Conservation (phyloP, 73 alveolate genomes). For the Paramecium bursaria region DNA sequence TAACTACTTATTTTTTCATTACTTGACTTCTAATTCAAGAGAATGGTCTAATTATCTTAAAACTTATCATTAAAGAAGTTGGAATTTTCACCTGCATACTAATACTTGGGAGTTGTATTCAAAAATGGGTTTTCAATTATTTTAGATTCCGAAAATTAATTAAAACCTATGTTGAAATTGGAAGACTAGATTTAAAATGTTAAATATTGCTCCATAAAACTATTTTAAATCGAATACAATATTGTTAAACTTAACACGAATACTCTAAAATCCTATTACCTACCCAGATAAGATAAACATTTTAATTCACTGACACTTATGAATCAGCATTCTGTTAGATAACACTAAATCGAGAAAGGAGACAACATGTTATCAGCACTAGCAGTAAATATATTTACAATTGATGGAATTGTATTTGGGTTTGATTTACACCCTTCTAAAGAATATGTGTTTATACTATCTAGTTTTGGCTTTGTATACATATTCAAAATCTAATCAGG, state of each 20-base stretch:
- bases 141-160: slow-evolving; percentile 44
- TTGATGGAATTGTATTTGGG: slow-evolving; percentile 41
- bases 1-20: slow-evolving; percentile 31
- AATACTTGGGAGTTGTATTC: slow-evolving; percentile 41
- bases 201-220: neutral
- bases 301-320: slow-evolving; percentile 25
- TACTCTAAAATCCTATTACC: slow-evolving; percentile 1
- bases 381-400: slow-evolving; percentile 30
- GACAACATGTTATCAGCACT: slow-evolving; percentile 19
- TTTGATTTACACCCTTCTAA: slow-evolving; percentile 48
- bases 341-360: slow-evolving; percentile 37
- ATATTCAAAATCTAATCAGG: neutral
- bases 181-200: slow-evolving; percentile 26
- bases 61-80: slow-evolving; percentile 16
- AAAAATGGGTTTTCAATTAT: slow-evolving; percentile 37
- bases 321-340: slow-evolving; percentile 39
- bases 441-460: slow-evolving; percentile 12
- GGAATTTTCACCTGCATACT: slow-evolving; percentile 28
- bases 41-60: slow-evolving; percentile 6
- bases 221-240: slow-evolving; percentile 28
- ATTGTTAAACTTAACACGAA: slow-evolving; percentile 19
- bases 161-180: slow-evolving; percentile 22
- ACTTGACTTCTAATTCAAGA: neutral
- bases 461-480: slow-evolving; percentile 41
- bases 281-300: slow-evolving; percentile 34